phyloP scores from a whole-genome alignment of 352 stramenopile species.

The Globisporangium irregulare region DNA sequence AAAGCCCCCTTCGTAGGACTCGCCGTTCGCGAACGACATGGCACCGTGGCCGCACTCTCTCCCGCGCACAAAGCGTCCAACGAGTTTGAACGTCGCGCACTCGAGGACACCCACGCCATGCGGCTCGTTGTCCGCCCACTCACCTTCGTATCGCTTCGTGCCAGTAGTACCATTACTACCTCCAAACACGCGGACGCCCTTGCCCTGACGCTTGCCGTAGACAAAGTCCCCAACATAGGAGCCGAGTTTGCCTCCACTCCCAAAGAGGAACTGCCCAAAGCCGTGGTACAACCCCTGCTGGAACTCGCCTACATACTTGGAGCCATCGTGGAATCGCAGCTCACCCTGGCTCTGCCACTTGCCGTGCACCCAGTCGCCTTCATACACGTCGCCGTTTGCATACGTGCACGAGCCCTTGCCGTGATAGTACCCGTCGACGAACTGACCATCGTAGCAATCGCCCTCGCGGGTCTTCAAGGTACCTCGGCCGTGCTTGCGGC shows the following conservation, averaged over 20 bases:
- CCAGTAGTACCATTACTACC: constrained; percentile 14
- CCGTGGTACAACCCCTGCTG: constrained; percentile 50
- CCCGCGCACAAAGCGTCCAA: constrained; percentile 54
- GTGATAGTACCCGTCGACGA: constrained; percentile 48
- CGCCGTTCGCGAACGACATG: constrained; percentile 57
- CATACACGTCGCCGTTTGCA: constrained; percentile 60
- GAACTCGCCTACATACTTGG: constrained; percentile 55
- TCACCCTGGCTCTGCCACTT: constrained; percentile 58
- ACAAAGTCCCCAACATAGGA: constrained; percentile 65
- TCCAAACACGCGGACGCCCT: constrained; percentile 57
- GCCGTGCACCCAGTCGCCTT: constrained; percentile 59
- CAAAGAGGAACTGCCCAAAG: constrained; percentile 53
- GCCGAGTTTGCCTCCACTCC: constrained; percentile 37
- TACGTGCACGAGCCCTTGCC: constrained; percentile 59
- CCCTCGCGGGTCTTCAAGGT: constrained; percentile 31
- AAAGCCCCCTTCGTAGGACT: constrained; percentile 72
- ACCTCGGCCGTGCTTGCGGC: constrained; percentile 57
- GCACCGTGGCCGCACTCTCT: constrained; percentile 52
- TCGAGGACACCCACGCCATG: constrained; percentile 57
- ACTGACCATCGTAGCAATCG: constrained; percentile 54
- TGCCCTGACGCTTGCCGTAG: constrained; percentile 52
- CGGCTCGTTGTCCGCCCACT: constrained; percentile 58
- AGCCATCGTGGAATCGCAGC: constrained; percentile 45
- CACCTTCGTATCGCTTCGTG: constrained; percentile 58
- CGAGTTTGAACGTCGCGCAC: constrained; percentile 45